Base-by-base conservation (phyloP, 2,329 filamentous ascomycete species). In the Emmonsia crescens region DNA sequence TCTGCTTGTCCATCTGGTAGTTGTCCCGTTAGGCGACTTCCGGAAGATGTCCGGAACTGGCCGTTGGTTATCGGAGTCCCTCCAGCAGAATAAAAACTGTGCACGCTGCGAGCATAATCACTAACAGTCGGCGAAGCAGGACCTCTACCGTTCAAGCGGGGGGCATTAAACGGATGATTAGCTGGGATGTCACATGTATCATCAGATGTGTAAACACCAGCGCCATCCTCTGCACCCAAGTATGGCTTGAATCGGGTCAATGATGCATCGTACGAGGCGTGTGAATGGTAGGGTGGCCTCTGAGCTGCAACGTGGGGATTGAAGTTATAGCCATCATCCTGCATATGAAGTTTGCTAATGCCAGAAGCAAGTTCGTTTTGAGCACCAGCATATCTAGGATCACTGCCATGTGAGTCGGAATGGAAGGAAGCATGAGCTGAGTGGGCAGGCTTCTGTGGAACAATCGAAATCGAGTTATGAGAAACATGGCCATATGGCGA, bases 51-150 rank as follows among this genome's bases (percentile, higher is more conserved):
- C 67, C 79, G 72, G 68, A 78, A 68, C 65, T 76, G 77, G 4
- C 70, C 66, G 2, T 62, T 64, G 19, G 69, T 63, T 14, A 68
- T 72, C 2, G 78, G 76, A 29, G 75, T 80, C 51, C 76, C 75
- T 6, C 75, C 69, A 4, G 76, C 73, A 2, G 78, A 74, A 66
- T 82, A 81, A 65, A 78, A 78, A 0, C 75, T 70, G 62, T 73
- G 73, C 27, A 80, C 75, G 63, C 73, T 76, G 62, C 79, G 77
- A 36, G 76, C 73, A 60, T 77, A 78, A 24, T 80, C 77, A 6
- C 75, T 75, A 2, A 73, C 69, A 63, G 72, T 74, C 1, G 80
- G 77, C 9, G 78, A 77, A 40, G 74, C 71, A 2, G 78, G 74
- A 27, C 76, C 79, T 49, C 75, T 76, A 24, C 75, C 77, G 29